Conservation (phyloP, 306 rosid genomes). For the Arachis stenosperma region DNA sequence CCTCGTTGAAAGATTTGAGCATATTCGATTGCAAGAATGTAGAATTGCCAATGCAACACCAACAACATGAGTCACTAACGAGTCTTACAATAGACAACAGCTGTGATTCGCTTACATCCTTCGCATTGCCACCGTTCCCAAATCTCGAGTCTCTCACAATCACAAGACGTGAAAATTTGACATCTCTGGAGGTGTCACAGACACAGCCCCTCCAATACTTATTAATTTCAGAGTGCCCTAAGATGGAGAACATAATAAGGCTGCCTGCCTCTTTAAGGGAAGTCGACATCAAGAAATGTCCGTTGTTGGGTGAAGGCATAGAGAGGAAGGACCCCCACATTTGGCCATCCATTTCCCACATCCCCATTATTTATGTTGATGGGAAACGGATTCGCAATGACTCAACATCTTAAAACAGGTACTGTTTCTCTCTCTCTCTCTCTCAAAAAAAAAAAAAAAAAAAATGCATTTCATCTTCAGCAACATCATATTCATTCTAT, state of each 20-base stretch:
- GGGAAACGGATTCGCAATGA: background rate
- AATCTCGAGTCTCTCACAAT: background rate
- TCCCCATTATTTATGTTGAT: background rate
- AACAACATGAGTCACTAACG: background rate
- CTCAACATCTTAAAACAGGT: background rate
- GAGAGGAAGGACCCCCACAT: background rate
- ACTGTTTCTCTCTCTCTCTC: background rate
- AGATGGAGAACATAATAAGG: background rate
- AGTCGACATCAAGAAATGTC: rapidly evolving
- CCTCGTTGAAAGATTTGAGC: background rate
- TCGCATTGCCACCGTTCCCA: background rate
- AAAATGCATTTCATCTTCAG: background rate
- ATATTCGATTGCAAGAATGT: background rate
- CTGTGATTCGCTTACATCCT: background rate
- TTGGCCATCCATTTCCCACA: background rate
- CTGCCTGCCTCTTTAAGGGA: background rate
- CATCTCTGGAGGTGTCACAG: background rate
- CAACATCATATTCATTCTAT: too few species aligned
- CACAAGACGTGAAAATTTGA: background rate
- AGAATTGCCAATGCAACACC: background rate
- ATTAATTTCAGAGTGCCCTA: rapidly evolving
- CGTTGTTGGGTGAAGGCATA: background rate
- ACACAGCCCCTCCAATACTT: background rate
- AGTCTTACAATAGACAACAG: background rate
- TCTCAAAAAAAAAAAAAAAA: too few species aligned